Evolutionary conservation across 2,329 filamentous ascomycete genomes (phyloP), one percentile per base, ranked within the genome.

Genomic region (Epichloe coenophiala): DNA sequence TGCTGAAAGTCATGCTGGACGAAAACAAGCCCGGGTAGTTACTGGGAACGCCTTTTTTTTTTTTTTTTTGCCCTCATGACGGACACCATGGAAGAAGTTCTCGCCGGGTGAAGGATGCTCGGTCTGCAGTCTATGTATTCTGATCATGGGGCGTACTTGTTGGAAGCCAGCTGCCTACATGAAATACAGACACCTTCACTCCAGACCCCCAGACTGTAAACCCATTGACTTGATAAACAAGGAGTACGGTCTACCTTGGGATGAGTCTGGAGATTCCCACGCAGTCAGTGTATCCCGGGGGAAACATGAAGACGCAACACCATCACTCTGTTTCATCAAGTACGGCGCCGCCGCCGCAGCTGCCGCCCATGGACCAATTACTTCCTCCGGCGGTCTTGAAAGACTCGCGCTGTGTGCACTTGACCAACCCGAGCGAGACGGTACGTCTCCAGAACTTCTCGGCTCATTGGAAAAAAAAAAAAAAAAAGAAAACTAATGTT

Each of bases 401-500:
- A 53, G 31, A 46, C 15, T 47, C 57, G 15, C 40, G 36, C 2
- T 45, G 57, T 5, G 47, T 57, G 12, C 50, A 51, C 3, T 49
- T 54, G 2, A 46, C 56, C 5, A 53, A 48, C 2, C 65, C 63
- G 1, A 54, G 64, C 4, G 60, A 65, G 5, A 65, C 62, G 12
- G 65, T 67, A 54, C 45, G 60, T 31, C 27, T 31, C 27, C 27
- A 31, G 4, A 31, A 31, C 27, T 4, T 4, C 8, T 4, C 9
- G 27, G 27, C 27, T 31, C 1, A 9, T 31, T 8, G 1, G 2
- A 3, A 9, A 9, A 27, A 27, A 27, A 27, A 27, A n/a, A n/a
- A n/a, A n/a, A n/a, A n/a, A n/a, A n/a, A n/a, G n/a, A n/a, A n/a
- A 17, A 17, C 33, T 46, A 38, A 49, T n/a, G 2, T 21, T 21